Percentiles rank a stretch among this genome's conserved stretches.
Evolutionary conservation across 441 rosid species (phyloP).

Genomic region (Pelargonium australe): DNA sequence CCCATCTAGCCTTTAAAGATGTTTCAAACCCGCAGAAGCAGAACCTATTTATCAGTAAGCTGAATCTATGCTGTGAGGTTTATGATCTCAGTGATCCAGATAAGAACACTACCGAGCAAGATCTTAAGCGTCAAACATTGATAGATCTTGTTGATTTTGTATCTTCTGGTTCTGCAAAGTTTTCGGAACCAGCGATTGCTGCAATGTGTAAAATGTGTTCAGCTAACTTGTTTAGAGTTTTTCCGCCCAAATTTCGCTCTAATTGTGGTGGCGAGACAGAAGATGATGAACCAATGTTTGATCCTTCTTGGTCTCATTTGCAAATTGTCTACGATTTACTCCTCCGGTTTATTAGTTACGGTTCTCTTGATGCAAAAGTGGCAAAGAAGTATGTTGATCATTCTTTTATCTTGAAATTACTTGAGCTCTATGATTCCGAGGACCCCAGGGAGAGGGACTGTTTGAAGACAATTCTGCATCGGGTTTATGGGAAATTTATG

Average conservation of each 20-base stretch:
- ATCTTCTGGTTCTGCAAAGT: constrained; percentile 57
- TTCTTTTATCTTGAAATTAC: constrained; percentile 47
- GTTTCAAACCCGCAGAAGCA: constrained; percentile 64
- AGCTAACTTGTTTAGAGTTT: constrained; percentile 49
- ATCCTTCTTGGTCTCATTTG: constrained; percentile 70
- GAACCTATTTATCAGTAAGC: constrained; percentile 58
- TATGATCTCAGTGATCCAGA: constrained; percentile 41
- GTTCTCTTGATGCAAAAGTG: constrained; percentile 52
- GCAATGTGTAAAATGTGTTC: constrained; percentile 63
- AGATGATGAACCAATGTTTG: constrained; percentile 69
- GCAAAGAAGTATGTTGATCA: constrained; percentile 61
- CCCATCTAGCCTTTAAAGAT: constrained; percentile 62
- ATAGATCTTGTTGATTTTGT: constrained; percentile 63
- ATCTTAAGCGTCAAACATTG: constrained; percentile 48
- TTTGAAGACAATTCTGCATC: constrained; percentile 64
- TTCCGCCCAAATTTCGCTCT: constrained; percentile 57
- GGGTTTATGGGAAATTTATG: constrained; percentile 68
- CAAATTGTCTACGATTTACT: constrained; percentile 65
- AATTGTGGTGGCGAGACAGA: constrained; percentile 46
- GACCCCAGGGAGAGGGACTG: constrained; percentile 75
- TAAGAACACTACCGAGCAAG: constrained; percentile 42
- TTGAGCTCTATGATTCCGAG: constrained; percentile 73
- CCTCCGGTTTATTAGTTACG: constrained; percentile 42
- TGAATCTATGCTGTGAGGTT: constrained; percentile 57
- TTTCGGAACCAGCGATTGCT: constrained; percentile 48